Base-by-base conservation (phyloP, 192 early-diverging fungal genomes). In the Umbelopsis isabellina region DNA sequence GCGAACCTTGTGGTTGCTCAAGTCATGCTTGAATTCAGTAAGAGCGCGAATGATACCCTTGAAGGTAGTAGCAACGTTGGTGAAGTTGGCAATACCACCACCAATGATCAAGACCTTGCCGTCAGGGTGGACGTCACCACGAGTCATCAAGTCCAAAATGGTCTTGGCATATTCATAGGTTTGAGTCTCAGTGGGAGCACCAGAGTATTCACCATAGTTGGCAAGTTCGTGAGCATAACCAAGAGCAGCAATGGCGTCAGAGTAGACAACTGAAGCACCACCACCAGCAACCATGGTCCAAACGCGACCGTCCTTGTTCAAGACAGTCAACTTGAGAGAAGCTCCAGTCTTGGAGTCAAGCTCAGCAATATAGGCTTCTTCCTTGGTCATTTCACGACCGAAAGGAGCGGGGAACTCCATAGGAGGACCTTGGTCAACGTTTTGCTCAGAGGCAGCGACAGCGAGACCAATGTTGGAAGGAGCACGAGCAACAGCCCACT, bases 231-330 rank as follows among this genome's bases (percentile, higher is more conserved):
- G 72, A 6, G 97, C 95, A 67, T 82, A 96, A 37, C 97, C 97
- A 48, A 94, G 89, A 49, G 94, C 94, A n/a, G 97, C 96, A 80
- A 99, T 99, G 41, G 97, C 97, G 81, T 99, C 97, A 33, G 95
- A 93, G 82, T 97, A 99, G 23, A 97, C 96, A 41, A 99, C 97
- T 25, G 94, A 96, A 66, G 97, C 97, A 81, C 97, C 97, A 67
- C 97, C 97, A 81, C 97, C 97, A 52, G 97, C 97, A 67, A 99
- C 96, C 97, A 99, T 99, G 69, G 97, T 98, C 97, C 97, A 99
- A 73, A 99, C 91, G 73, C 95, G 93, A 51, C 97, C 97, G 12
- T 91, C 85, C 69, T 92, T 89, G 85, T 99, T 99, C 71, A 99
- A 86, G 66, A 99, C 92, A 15, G 97, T 99, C 70, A 99, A 85